phyloP scores from a whole-genome alignment of 2,329 filamentous ascomycete species.

The Colletotrichum sp. region DNA sequence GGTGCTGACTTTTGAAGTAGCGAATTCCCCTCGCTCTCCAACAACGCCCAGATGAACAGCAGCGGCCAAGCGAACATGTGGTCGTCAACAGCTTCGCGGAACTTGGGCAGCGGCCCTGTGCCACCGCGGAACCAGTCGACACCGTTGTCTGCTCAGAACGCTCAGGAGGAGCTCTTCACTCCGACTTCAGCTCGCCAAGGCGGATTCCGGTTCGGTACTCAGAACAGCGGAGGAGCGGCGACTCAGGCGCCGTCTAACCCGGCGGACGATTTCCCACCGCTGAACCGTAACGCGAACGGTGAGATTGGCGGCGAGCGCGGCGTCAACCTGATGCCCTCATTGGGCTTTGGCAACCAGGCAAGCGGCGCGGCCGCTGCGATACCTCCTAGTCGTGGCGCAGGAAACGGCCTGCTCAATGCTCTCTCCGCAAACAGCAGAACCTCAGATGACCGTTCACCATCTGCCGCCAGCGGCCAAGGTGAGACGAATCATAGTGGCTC shows the following conservation, averaged over 20 bases:
- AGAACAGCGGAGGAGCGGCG: slow-evolving; percentile 38
- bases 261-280: slow-evolving; percentile 67
- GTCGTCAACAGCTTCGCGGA: slow-evolving; percentile 56
- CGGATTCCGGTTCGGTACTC: slow-evolving; percentile 60
- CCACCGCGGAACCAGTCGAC: slow-evolving; percentile 58
- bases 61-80: slow-evolving; percentile 58
- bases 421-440: slow-evolving; percentile 64
- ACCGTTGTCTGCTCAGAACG: slow-evolving; percentile 55
- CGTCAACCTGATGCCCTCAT: slow-evolving; percentile 55
- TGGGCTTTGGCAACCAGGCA: slow-evolving; percentile 58
- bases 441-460: slow-evolving; percentile 53
- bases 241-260: slow-evolving; percentile 53
- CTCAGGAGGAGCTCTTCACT: slow-evolving; percentile 51
- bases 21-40: slow-evolving; percentile 71
- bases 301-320: slow-evolving; percentile 63
- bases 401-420: slow-evolving; percentile 68
- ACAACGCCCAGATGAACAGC: slow-evolving; percentile 60
- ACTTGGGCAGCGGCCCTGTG: slow-evolving; percentile 48
- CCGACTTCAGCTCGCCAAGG: slow-evolving; percentile 52
- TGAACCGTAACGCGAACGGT: slow-evolving; percentile 62
- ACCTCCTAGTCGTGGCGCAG: slow-evolving; percentile 44
- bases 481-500: slow-evolving; percentile 5
- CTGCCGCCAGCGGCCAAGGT: slow-evolving; percentile 40
- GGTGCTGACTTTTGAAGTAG: slow-evolving; percentile 42
- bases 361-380: slow-evolving; percentile 35